These are phyloP conservation scores for Hypoxylon rubiginosum DNA, from an alignment of 2,329 filamentous ascomycete species.

Conservation along the genomic window DNA sequence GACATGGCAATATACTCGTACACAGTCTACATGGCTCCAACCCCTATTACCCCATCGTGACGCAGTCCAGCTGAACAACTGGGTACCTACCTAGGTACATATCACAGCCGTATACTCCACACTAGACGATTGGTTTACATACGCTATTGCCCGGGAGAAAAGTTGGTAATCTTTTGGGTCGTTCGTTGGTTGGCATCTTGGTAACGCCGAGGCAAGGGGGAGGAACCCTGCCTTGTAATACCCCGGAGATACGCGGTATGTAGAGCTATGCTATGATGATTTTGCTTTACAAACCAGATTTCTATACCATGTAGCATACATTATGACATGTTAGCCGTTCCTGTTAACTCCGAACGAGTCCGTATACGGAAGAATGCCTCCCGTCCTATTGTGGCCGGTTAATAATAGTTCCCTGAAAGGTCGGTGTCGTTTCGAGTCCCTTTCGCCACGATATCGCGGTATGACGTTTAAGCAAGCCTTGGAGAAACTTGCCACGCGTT, in stretches of 20 bases:
- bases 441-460: background rate
- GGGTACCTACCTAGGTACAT: too few species aligned
- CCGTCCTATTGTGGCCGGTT: background rate
- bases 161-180: background rate
- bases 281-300: background rate
- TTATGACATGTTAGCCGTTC: background rate
- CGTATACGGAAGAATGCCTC: background rate
- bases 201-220: background rate
- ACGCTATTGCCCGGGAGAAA: background rate
- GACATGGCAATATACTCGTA: background rate
- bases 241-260: background rate
- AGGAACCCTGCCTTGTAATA: background rate
- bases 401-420: background rate
- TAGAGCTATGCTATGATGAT: background rate
- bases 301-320: background rate
- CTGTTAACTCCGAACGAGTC: too few species aligned
- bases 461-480: background rate
- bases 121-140: too few species aligned
- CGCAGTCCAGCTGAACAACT: background rate
- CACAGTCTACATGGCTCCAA: background rate
- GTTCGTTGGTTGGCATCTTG: background rate
- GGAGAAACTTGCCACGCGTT: background rate
- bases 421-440: background rate
- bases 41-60: background rate
- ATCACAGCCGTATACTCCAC: background rate